A percentile compares a stretch with the other conserved stretches of the same genome.
Conservation (phyloP, 345 rosid species). For the Eucalyptus rudis region DNA sequence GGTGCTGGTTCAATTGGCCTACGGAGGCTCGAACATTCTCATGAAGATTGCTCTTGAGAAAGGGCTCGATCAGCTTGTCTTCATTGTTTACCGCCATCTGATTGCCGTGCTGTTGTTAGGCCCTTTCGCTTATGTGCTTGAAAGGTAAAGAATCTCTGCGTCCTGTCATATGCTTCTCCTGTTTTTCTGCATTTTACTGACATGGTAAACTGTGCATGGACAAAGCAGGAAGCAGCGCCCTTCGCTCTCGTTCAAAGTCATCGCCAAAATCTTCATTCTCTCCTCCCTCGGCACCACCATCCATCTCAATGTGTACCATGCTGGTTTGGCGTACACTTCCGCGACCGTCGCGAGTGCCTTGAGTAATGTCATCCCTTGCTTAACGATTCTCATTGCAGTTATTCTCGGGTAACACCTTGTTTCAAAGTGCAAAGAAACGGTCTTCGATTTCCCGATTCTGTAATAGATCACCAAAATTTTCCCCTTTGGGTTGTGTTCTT, state of each 20-base stretch:
- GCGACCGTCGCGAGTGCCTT: conserved; percentile 28
- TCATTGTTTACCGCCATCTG: conserved; percentile 25
- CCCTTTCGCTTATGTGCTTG: conserved; percentile 28
- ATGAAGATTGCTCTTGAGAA: conserved; percentile 20
- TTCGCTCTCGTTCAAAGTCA: conserved; percentile 4
- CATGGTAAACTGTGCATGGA: neutral
- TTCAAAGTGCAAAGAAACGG: neutral
- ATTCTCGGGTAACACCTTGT: conserved; percentile 13
- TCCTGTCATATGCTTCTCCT: neutral
- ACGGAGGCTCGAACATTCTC: conserved; percentile 27
- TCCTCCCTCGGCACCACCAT: conserved; percentile 28
- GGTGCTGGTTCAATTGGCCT: conserved; percentile 15
- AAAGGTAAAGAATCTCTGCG: conserved; percentile 10
- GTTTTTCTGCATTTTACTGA: neutral
- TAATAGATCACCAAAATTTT: neutral
- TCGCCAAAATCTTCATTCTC: conserved; percentile 23
- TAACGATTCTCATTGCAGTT: conserved; percentile 24
- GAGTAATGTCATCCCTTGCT: conserved; percentile 28
- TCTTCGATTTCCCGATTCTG: neutral
- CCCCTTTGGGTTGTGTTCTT: neutral
- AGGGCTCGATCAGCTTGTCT: conserved; percentile 25
- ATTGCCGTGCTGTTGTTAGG: conserved; percentile 19
- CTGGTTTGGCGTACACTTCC: conserved; percentile 24
- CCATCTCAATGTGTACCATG: conserved; percentile 29
- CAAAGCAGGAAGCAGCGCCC: conserved; percentile 25